phyloP scores from a whole-genome alignment of 441 rosid genomes.

The Arabidopsis lyrata region DNA sequence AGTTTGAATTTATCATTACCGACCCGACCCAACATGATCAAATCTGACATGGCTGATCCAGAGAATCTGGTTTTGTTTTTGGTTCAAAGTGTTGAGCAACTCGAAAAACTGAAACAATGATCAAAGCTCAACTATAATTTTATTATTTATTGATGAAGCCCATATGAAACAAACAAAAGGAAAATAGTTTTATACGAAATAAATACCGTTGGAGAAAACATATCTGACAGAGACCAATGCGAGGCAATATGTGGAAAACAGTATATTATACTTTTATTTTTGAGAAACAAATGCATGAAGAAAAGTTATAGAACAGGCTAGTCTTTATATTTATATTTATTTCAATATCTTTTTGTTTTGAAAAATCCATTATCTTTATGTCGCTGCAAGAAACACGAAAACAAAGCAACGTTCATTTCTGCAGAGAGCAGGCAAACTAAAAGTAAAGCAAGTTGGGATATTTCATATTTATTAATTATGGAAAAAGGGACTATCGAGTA shows the following conservation, averaged over 20 bases:
- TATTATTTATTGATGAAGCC: too few relatives aligned
- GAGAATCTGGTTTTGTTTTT: neutral
- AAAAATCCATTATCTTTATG: conserved; percentile 3
- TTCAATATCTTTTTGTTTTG: neutral
- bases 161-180: conserved; percentile 21
- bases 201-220: conserved; percentile 38
- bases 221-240: conserved; percentile 31
- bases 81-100: neutral
- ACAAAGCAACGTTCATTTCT: conserved; percentile 79
- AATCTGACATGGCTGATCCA: neutral
- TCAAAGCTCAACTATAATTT: too few relatives aligned
- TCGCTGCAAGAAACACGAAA: conserved; percentile 38
- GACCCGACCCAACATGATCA: neutral
- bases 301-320: conserved; percentile 13
- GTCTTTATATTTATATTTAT: conserved; percentile 19
- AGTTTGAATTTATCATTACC: neutral
- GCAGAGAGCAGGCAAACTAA: conserved; percentile 48
- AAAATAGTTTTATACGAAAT: conserved; percentile 11
- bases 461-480: conserved; percentile 9
- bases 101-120: too few relatives aligned
- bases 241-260: conserved; percentile 26
- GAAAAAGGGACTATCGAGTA: neutral
- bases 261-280: neutral
- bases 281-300: conserved; percentile 8
- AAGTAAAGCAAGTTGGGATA: conserved; percentile 38